Base-by-base conservation (phyloP, 495 filamentous ascomycete genomes). In the Hyaloscypha bicolor region DNA sequence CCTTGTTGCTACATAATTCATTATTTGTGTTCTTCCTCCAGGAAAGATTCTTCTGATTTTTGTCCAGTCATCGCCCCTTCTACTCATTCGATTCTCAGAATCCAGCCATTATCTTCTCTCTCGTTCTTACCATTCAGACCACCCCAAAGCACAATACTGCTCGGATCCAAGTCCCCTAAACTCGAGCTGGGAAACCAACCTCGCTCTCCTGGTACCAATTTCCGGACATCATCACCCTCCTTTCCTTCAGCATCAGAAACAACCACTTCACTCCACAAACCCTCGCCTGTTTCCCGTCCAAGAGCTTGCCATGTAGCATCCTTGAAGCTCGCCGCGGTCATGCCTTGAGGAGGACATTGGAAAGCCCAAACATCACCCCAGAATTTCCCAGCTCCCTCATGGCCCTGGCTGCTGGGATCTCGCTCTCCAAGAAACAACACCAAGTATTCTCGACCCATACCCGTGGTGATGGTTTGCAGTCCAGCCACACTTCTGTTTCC, bases 341-440 rank as follows among this genome's bases (percentile, higher is more conserved):
- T 79, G 48, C 81, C 79, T 51, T 84, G 77, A 8, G 78, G 76
- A 16, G 79, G 79, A 39, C 92, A 78, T 71, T 91, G 85, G 74
- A 90, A 95, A 0, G 80, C 82, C 92, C 92, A 95, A 2, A 92
- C 83, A 76, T 94, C 91, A 21, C 79, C 76, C 70, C 86, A 80
- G 81, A 92, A 91, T 69, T 82, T 87, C 1, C 90, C 91, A 0
- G 88, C 87, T 4, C 82, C 86, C n/a, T 81, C 81, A 69, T 92
- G 88, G 0, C 88, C 90, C 33, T 85, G 75, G 9, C 76, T 74
- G 71, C 84, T 88, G 1, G 88, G 85, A 71, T 88, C 83, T 4
- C 76, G 76, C 77, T 93, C 90, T 8, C 92, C 92, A 57, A 93
- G 85, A 37, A 91, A 69, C 0, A 91, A 85, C 1, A 93, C 75